These are phyloP conservation scores for Tetrahymena elliotti DNA, from an alignment of 73 alveolate genomes.

Conservation along the genomic window DNA sequence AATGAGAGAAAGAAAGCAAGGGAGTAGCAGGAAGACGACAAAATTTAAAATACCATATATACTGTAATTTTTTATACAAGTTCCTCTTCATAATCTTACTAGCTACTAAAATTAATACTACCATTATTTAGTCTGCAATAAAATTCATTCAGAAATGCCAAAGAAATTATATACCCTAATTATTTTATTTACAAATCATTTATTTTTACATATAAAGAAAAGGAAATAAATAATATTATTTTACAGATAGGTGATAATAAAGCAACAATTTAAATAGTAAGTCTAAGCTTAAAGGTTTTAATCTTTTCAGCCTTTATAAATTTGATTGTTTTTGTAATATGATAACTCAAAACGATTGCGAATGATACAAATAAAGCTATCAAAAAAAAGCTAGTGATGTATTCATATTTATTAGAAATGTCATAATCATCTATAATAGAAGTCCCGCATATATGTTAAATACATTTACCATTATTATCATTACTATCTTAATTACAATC, in stretches of 20 bases:
- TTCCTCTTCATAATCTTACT: not conserved
- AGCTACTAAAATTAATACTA: not conserved
- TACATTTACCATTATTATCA: not conserved
- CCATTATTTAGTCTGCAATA: not conserved
- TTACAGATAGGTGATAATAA: not conserved
- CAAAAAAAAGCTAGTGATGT: not conserved
- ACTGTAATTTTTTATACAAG: not conserved
- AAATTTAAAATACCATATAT: not conserved
- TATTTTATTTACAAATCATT: too few species aligned
- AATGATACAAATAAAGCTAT: not conserved
- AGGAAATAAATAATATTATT: too few species aligned
- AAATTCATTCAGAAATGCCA: not conserved
- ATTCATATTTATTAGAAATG: not conserved
- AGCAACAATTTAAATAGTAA: not conserved
- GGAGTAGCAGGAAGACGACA: not conserved
- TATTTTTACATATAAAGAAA: too few species aligned
- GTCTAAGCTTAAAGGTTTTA: not conserved
- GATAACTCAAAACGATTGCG: not conserved
- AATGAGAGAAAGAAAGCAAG: not conserved
- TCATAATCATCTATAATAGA: not conserved
- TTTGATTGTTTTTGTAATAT: not conserved
- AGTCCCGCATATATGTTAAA: not conserved
- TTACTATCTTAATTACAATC: not conserved
- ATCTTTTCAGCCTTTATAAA: not conserved
- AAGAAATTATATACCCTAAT: not conserved